Percentiles rank a stretch among this genome's conserved stretches.
Conservation (phyloP, 768 basidiomycete species). For the Rhizopogon salebrosus region DNA sequence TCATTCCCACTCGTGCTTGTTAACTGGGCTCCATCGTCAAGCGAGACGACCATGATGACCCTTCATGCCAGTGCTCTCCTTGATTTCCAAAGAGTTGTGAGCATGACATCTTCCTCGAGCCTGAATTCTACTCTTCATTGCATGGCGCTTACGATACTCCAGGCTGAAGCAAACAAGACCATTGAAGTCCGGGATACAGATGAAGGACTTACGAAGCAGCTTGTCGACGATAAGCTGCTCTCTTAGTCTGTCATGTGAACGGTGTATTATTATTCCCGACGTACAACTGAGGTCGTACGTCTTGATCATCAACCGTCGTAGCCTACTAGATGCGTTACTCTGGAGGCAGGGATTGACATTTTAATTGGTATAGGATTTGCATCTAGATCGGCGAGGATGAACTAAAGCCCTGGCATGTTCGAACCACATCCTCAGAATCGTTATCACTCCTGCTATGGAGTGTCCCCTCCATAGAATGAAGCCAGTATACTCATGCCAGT, state of each 20-base stretch:
- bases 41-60: slow-evolving; percentile 71
- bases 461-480: neutral
- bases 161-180: slow-evolving; percentile 77
- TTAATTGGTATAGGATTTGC: neutral
- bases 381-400: neutral
- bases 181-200: slow-evolving; percentile 80
- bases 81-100: slow-evolving; percentile 74
- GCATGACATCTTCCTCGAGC: slow-evolving; percentile 22
- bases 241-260: slow-evolving; percentile 1
- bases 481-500: neutral
- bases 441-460: neutral
- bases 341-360: neutral
- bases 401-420: too few species aligned
- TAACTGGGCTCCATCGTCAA: slow-evolving; percentile 81
- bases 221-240: slow-evolving; percentile 57
- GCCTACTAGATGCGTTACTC: neutral
- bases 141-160: slow-evolving; percentile 4
- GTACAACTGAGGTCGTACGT: neutral
- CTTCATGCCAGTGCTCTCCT: slow-evolving; percentile 80
- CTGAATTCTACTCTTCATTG: neutral
- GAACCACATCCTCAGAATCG: neutral
- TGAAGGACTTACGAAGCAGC: slow-evolving; percentile 72
- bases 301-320: too few species aligned
- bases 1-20: slow-evolving; percentile 83
- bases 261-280: neutral